Evolutionary conservation across 2,329 filamentous ascomycete genomes (phyloP), one percentile per base, ranked within the genome.

Genomic region (Thielaviopsis ethacetica): DNA sequence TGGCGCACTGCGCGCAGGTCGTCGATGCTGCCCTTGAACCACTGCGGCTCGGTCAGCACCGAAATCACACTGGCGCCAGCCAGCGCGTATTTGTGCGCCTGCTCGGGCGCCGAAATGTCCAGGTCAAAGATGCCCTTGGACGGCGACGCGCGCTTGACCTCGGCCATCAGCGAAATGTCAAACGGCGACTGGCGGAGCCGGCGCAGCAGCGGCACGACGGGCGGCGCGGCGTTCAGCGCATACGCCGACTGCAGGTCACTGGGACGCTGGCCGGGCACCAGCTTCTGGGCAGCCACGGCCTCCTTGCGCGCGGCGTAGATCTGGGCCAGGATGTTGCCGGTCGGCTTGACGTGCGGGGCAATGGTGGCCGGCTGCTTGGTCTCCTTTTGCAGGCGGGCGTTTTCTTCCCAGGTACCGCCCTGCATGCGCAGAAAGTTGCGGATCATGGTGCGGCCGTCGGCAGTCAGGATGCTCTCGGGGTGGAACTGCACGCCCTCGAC

Each of bases 401-500:
- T 91, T 66, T 91, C 89, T 56, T 80, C 80, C 93, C 93, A 98
- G 54, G 90, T 96, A 24, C 93, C 93, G 21, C 89, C 88, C 65
- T 85, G 87, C 78, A 95, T 84, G 60, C 78, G 79, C 62, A 98
- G 73, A 70, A 98, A 98, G 71, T 97, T 98, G 67, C 83, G 84
- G 68, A 98, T 81, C 88, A 98, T 96, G 41, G 80, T 73, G 41
- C 91, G 84, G 3, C 94, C 93, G 61, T 93, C 83, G 53, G 86
- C 89, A 0, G 91, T 96, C 56, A 98, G 74, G 60, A 98, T 98
- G 69, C 91, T 97, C 72, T 98, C 93, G 0, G 93, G 93, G 65
- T 98, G 93, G 66, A 97, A 98, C 68, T 98, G 93, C 17, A 98
- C 93, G 49, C 91, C 93, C 70, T 98, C 93, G n/a, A 97, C 78